Percentiles rank a stretch among this genome's conserved stretches.
Evolutionary conservation across 2,329 filamentous ascomycete genomes (phyloP).

Genomic region (Fusarium sp.): DNA sequence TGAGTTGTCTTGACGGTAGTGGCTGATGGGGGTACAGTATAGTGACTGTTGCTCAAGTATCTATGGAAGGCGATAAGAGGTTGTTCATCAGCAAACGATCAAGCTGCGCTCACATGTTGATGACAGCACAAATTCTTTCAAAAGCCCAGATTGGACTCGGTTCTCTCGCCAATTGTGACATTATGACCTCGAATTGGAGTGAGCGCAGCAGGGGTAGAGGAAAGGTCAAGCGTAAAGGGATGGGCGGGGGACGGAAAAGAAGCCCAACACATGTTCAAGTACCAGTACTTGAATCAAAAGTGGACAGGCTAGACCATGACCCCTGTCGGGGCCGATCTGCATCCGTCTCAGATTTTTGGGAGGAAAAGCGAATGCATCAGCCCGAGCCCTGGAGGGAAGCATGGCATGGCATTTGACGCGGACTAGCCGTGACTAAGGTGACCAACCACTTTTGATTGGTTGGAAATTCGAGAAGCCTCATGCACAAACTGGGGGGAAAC

Average conservation of each 20-base stretch:
- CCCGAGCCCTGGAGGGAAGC: constrained; percentile 41
- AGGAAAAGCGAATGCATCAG: constrained; percentile 46
- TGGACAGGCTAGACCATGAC: constrained; percentile 35
- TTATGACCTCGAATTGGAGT: constrained; percentile 40
- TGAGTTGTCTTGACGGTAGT: constrained; percentile 14
- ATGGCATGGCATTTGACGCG: constrained; percentile 41
- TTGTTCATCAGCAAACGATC: neutral
- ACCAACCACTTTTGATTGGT: constrained; percentile 34
- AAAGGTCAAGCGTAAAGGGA: constrained; percentile 17
- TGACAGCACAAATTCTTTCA: neutral
- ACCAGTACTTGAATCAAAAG: constrained; percentile 41
- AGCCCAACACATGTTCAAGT: constrained; percentile 48
- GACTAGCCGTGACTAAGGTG: constrained; percentile 40
- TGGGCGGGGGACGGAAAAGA: constrained; percentile 40
- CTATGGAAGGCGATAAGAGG: neutral
- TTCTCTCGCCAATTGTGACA: constrained; percentile 37
- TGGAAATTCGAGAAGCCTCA: constrained; percentile 38
- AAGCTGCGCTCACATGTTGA: neutral
- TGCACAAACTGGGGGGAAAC: constrained; percentile 43
- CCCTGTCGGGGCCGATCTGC: constrained; percentile 52
- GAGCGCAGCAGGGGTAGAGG: constrained; percentile 34
- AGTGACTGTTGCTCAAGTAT: neutral
- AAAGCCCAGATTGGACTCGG: constrained; percentile 28
- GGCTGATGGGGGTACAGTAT: neutral
- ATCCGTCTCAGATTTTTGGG: constrained; percentile 53